Percentiles rank a stretch among this genome's conserved stretches.
phyloP scores from a whole-genome alignment of 2,329 filamentous ascomycete genomes.

The Sporothrix dimorphospora region DNA sequence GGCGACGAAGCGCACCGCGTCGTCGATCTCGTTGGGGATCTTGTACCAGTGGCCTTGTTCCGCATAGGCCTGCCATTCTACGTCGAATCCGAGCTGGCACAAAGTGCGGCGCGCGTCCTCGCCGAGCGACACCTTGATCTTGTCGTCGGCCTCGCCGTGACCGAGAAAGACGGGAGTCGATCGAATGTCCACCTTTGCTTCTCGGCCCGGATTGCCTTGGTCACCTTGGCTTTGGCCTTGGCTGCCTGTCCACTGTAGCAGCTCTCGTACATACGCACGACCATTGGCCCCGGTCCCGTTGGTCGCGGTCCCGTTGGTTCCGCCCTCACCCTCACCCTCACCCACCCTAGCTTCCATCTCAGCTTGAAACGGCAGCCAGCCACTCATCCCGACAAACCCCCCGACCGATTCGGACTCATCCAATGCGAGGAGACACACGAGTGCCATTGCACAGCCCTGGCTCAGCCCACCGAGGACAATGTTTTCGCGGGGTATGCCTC shows the following conservation, averaged over 20 bases:
- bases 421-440: conserved; percentile 11
- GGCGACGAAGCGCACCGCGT: conserved; percentile 40
- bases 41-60: conserved; percentile 53
- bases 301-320: too few species aligned
- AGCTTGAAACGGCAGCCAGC: conserved; percentile 32
- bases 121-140: conserved; percentile 41
- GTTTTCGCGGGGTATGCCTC: conserved; percentile 40
- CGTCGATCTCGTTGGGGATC: conserved; percentile 52
- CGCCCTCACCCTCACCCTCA: conserved; percentile 32
- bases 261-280: conserved; percentile 11
- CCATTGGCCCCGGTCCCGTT: too few species aligned
- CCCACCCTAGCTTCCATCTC: conserved; percentile 41
- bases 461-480: conserved; percentile 51
- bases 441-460: conserved; percentile 23
- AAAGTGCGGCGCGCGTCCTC: conserved; percentile 40
- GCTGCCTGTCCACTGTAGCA: conserved; percentile 12
- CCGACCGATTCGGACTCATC: conserved; percentile 19
- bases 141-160: conserved; percentile 48
- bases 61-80: conserved; percentile 47
- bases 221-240: not conserved
- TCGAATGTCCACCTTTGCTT: conserved; percentile 26
- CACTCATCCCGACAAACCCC: conserved; percentile 28
- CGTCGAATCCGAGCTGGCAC: conserved; percentile 40
- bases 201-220: too few species aligned
- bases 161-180: conserved; percentile 49